Conservation (phyloP, 768 basidiomycete species). For the Kwoniella newhampshirensis region DNA sequence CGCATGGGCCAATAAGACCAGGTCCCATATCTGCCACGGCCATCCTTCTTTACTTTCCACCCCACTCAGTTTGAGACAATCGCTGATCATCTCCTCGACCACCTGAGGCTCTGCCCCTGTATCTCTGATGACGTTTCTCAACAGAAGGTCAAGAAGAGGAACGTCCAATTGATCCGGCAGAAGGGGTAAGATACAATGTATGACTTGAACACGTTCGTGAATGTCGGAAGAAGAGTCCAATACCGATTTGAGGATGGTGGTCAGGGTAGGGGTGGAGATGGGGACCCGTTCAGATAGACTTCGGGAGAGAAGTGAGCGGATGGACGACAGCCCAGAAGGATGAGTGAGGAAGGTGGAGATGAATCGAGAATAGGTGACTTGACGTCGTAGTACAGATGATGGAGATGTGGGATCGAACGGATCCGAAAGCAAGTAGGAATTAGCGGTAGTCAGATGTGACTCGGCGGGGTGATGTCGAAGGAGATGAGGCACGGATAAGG, state of each 20-base stretch:
- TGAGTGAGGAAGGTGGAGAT: slow-evolving; percentile 13
- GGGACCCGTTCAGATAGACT: slow-evolving; percentile 10
- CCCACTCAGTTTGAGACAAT: slow-evolving; percentile 14
- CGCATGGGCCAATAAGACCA: slow-evolving; percentile 18
- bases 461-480: slow-evolving; percentile 1
- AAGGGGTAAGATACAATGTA: slow-evolving; percentile 17
- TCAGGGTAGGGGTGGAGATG: slow-evolving; percentile 13
- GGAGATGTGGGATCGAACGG: neutral
- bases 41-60: slow-evolving; percentile 15
- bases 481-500: slow-evolving; percentile 2
- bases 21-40: slow-evolving; percentile 33
- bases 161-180: slow-evolving; percentile 22
- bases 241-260: slow-evolving; percentile 4
- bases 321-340: slow-evolving; percentile 5
- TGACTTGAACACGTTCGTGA: neutral
- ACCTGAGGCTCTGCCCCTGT: slow-evolving; percentile 10
- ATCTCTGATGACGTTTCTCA: slow-evolving; percentile 15
- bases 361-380: slow-evolving; percentile 17
- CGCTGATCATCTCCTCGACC: slow-evolving; percentile 28
- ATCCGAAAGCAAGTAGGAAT: slow-evolving; percentile 5
- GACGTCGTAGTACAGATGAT: slow-evolving; percentile 1
- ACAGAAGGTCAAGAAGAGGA: slow-evolving; percentile 22
- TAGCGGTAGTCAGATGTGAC: slow-evolving; percentile 8
- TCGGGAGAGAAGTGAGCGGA: slow-evolving; percentile 7
- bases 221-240: slow-evolving; percentile 1